phyloP scores from a whole-genome alignment of 352 stramenopile species.

The Achlya hypogyna region DNA sequence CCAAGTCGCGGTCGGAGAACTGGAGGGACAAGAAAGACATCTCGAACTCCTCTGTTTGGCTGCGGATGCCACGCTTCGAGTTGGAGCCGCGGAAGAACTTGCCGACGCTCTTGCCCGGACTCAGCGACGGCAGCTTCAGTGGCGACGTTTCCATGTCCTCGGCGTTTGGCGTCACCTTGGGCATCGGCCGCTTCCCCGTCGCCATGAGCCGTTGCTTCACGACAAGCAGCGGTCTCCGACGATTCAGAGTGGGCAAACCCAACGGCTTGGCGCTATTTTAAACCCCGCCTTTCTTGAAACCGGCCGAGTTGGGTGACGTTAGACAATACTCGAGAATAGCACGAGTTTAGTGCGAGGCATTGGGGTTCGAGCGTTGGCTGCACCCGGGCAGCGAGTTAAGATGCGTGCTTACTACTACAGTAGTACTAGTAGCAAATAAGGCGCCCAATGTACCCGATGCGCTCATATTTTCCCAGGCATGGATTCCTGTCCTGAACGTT shows the following conservation, averaged over 20 bases:
- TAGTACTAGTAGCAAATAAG: no score
- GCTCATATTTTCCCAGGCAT: no score
- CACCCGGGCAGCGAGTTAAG: no score
- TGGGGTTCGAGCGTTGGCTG: no score
- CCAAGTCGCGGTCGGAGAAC: slow-evolving; percentile 62
- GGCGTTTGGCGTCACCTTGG: slow-evolving; percentile 16
- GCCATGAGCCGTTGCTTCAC: slow-evolving; percentile 11
- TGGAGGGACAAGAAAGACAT: slow-evolving; percentile 63
- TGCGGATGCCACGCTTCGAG: slow-evolving; percentile 18
- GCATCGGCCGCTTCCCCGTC: slow-evolving; percentile 18
- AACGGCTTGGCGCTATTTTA: no score
- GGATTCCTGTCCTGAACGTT: no score
- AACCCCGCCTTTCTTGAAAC: not conserved
- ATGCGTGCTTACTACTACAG: no score
- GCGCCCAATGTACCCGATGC: no score
- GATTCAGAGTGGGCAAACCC: no score
- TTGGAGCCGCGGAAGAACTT: slow-evolving; percentile 14
- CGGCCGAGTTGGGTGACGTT: not conserved
- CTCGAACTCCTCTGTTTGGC: slow-evolving; percentile 65
- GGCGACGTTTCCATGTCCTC: slow-evolving; percentile 4
- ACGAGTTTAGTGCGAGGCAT: no score
- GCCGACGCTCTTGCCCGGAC: not conserved
- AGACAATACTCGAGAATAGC: no score
- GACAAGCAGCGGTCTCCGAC: no score
- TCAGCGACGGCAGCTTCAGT: slow-evolving; percentile 4